Conservation (phyloP, 2,329 filamentous ascomycete genomes). For the Hirsutella rhossiliensis region DNA sequence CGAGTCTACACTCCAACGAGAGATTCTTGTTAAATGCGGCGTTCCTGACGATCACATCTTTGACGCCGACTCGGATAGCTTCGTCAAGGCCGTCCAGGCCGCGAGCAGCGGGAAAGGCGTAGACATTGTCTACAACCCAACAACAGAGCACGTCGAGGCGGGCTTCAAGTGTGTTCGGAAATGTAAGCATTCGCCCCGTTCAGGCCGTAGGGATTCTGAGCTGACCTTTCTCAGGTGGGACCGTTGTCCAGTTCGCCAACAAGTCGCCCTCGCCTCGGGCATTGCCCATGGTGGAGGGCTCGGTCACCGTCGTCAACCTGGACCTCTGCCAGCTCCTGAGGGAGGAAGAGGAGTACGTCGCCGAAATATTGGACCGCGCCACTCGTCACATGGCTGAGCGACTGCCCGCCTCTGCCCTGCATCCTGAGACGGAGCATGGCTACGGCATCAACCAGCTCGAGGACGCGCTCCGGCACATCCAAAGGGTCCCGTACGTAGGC, state of each 20-base stretch:
- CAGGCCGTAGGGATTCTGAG: neutral
- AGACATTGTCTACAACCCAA: conserved; percentile 34
- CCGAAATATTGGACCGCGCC: conserved; percentile 13
- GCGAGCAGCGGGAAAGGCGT: conserved; percentile 21
- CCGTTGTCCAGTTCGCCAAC: conserved; percentile 18
- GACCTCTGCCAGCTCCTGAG: conserved; percentile 19
- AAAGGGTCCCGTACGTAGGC: conserved; percentile 14
- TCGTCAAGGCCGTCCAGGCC: conserved; percentile 18
- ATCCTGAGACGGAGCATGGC: neutral
- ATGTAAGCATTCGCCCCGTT: conserved; percentile 14
- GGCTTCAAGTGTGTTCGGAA: conserved; percentile 22
- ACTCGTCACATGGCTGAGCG: conserved; percentile 2
- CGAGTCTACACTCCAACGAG: conserved; percentile 19
- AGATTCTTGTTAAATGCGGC: conserved; percentile 19
- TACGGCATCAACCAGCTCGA: conserved; percentile 12
- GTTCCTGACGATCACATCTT: conserved; percentile 26
- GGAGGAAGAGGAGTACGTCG: conserved; percentile 19
- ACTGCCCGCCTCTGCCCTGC: neutral
- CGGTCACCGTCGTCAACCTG: conserved; percentile 18
- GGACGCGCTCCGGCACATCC: conserved; percentile 14
- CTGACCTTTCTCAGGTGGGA: conserved; percentile 14
- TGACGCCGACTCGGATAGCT: conserved; percentile 18
- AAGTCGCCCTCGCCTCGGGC: conserved; percentile 9
- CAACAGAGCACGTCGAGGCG: conserved; percentile 19
- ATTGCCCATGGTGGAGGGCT: conserved; percentile 4